Conservation (phyloP, 2,329 filamentous ascomycete genomes). For the Alternaria dauci region DNA sequence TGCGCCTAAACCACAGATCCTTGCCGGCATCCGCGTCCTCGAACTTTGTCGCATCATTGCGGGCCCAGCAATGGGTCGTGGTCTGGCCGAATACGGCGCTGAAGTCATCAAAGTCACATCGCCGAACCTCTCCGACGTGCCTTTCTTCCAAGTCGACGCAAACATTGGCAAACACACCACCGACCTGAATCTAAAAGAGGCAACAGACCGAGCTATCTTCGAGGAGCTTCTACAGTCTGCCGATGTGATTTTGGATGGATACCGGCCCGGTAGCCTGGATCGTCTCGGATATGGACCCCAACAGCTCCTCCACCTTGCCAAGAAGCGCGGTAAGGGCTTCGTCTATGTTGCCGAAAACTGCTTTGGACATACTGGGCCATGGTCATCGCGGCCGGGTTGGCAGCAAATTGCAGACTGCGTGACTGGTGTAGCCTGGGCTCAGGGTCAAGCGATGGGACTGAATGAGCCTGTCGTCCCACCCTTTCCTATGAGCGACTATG, state of each 20-base stretch:
- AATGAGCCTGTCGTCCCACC: slow-evolving; percentile 72
- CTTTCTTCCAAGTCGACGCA: slow-evolving; percentile 75
- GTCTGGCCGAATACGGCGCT: slow-evolving; percentile 78
- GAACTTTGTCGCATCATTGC: slow-evolving; percentile 80
- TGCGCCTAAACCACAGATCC: slow-evolving; percentile 51
- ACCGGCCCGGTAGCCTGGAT: slow-evolving; percentile 71
- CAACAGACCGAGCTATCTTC: slow-evolving; percentile 63
- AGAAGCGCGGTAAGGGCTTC: slow-evolving; percentile 66
- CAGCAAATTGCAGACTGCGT: slow-evolving; percentile 75
- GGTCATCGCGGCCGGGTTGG: slow-evolving; percentile 72
- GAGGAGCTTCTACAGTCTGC: slow-evolving; percentile 67
- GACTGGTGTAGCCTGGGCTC: slow-evolving; percentile 68
- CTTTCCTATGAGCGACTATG: slow-evolving; percentile 68
- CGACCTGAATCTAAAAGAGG: slow-evolving; percentile 68
- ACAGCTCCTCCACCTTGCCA: slow-evolving; percentile 62
- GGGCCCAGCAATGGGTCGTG: slow-evolving; percentile 74
- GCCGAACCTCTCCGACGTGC: slow-evolving; percentile 72
- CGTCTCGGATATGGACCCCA: slow-evolving; percentile 69
- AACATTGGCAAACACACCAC: slow-evolving; percentile 75
- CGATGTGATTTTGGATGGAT: slow-evolving; percentile 74
- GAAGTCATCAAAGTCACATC: slow-evolving; percentile 77
- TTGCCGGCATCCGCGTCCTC: slow-evolving; percentile 72
- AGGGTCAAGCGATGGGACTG: slow-evolving; percentile 68
- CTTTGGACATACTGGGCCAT: slow-evolving; percentile 71
- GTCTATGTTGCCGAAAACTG: slow-evolving; percentile 77